A percentile compares a stretch with the other conserved stretches of the same genome.
Evolutionary conservation across 2,329 filamentous ascomycete genomes (phyloP).

Genomic region (Neofusicoccum ribis): DNA sequence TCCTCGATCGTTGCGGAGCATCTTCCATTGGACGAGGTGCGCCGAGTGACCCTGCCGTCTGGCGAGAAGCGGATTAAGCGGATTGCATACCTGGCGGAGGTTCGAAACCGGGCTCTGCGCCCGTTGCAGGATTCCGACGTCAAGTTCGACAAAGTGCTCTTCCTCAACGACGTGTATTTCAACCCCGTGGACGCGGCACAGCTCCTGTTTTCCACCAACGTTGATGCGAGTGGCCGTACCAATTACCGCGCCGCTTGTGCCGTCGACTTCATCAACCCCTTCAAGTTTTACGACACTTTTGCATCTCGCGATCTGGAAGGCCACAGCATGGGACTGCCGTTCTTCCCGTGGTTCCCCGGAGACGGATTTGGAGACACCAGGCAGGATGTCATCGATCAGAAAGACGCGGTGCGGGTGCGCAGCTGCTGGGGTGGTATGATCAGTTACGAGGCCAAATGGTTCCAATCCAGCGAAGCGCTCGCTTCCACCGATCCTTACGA

Average conservation of each 20-base stretch:
- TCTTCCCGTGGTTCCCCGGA: constrained; percentile 67
- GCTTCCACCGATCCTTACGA: constrained; percentile 9
- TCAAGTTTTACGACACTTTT: constrained; percentile 73
- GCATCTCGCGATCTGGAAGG: constrained; percentile 68
- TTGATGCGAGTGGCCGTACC: constrained; percentile 51
- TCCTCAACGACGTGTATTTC: constrained; percentile 68
- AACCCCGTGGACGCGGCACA: constrained; percentile 60
- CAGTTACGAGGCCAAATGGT: constrained; percentile 62
- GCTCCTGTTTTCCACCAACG: constrained; percentile 64
- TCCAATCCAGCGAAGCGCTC: constrained; percentile 42
- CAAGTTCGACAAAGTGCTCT: constrained; percentile 61
- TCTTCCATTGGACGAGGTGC: constrained; percentile 58
- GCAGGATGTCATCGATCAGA: constrained; percentile 61
- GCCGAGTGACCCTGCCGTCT: constrained; percentile 62
- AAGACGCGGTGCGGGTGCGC: constrained; percentile 66
- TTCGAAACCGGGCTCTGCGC: constrained; percentile 68
- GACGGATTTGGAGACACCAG: constrained; percentile 55
- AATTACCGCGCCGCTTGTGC: constrained; percentile 69
- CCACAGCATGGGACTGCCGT: constrained; percentile 61
- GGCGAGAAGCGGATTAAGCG: constrained; percentile 67
- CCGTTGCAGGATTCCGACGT: constrained; percentile 59
- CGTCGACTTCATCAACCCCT: constrained; percentile 67
- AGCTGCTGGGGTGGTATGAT: constrained; percentile 80
- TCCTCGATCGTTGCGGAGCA: constrained; percentile 59
- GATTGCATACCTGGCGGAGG: constrained; percentile 71